Conservation (phyloP, 305 asterid species). For the Fraxinus nigra region DNA sequence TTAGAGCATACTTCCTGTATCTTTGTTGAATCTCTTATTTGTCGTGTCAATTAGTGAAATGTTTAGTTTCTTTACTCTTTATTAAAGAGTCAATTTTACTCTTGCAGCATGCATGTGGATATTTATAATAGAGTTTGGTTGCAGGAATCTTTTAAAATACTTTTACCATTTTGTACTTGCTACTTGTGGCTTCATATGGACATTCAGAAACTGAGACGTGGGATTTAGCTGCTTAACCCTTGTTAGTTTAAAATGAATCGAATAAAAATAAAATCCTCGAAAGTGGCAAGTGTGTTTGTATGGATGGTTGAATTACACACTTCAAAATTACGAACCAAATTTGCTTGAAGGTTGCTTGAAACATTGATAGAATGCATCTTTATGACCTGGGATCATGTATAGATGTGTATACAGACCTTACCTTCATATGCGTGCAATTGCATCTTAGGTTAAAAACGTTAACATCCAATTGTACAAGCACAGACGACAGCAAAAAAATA, state of each 20-base stretch:
- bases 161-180: neutral
- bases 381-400: too few relatives aligned
- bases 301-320: neutral
- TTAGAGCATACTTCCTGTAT: neutral
- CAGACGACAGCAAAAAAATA: too few relatives aligned
- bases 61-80: neutral
- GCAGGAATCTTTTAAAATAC: neutral
- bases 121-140: neutral
- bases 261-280: neutral
- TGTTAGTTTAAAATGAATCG: neutral
- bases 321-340: neutral
- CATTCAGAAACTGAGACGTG: neutral
- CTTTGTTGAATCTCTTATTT: neutral
- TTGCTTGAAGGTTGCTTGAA: too few relatives aligned
- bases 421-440: too few relatives aligned
- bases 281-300: neutral
- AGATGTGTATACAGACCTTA: too few relatives aligned
- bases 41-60: neutral
- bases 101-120: neutral
- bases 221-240: neutral
- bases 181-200: neutral
- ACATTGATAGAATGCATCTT: too few relatives aligned
- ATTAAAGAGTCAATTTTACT: neutral
- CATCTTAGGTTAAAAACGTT: too few relatives aligned
- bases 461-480: too few relatives aligned